These are phyloP conservation scores for Hymenoscyphus fructigenus DNA, from an alignment of 2,329 filamentous ascomycete genomes.

Conservation along the genomic window DNA sequence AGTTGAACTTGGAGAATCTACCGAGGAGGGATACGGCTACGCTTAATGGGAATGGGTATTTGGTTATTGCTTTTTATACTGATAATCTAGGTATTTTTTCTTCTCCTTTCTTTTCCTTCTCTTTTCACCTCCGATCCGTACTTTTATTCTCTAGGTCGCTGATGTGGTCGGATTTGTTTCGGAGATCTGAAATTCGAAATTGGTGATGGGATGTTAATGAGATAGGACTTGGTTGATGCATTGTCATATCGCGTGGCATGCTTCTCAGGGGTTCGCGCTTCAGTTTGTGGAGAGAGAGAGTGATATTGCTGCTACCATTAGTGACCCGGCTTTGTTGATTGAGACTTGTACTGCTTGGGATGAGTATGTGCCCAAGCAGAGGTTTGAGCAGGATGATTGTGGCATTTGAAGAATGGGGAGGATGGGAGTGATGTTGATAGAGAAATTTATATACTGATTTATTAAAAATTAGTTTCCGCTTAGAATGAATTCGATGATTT, in stretches of 20 bases:
- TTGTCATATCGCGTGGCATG: background rate
- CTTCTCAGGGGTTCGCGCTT: slow-evolving; percentile 19
- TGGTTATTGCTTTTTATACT: slow-evolving; percentile 50
- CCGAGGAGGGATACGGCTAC: slow-evolving; percentile 50
- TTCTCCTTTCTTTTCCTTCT: background rate
- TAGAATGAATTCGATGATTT: too few relatives aligned
- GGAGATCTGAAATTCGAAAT: slow-evolving; percentile 28
- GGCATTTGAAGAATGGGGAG: slow-evolving; percentile 7
- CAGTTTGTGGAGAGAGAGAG: slow-evolving; percentile 22
- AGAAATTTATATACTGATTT: too few relatives aligned
- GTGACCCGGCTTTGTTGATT: background rate
- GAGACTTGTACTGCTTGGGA: slow-evolving; percentile 14
- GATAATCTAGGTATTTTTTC: slow-evolving; percentile 44
- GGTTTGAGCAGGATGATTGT: slow-evolving; percentile 16
- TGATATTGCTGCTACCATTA: slow-evolving; percentile 7
- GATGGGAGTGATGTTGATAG: too few relatives aligned
- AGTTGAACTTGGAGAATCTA: slow-evolving; percentile 44
- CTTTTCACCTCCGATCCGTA: background rate
- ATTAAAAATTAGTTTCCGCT: too few relatives aligned
- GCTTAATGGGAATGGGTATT: slow-evolving; percentile 44
- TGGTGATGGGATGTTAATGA: slow-evolving; percentile 50
- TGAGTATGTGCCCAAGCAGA: background rate
- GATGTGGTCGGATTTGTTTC: background rate
- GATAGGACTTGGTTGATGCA: slow-evolving; percentile 15
- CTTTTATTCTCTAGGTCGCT: too few relatives aligned